A percentile compares a stretch with the other conserved stretches of the same genome.
Evolutionary conservation across 2,329 filamentous ascomycete genomes (phyloP).

Genomic region (Dactylonectria estremocensis): DNA sequence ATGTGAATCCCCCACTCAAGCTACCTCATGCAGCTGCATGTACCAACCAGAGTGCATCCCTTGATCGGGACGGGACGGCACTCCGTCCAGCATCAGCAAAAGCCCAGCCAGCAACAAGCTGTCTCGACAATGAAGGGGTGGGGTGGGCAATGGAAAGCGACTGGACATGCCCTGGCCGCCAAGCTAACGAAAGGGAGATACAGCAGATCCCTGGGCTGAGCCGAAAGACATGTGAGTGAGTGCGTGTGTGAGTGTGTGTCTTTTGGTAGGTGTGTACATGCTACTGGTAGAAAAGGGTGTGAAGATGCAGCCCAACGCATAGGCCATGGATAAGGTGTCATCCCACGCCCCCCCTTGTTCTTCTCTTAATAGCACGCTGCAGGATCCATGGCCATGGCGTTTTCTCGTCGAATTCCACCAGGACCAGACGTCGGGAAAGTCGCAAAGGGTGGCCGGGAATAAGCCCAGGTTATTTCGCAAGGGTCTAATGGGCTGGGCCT

Average conservation of each 20-base stretch:
- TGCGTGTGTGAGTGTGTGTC: not conserved
- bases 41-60: conserved; percentile 14
- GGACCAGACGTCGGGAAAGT: not conserved
- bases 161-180: conserved; percentile 6
- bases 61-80: conserved; percentile 44
- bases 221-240: conserved; percentile 5
- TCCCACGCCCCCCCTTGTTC: conserved; percentile 10
- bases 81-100: too few species aligned
- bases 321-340: not conserved
- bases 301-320: not conserved
- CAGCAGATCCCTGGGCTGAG: conserved; percentile 2
- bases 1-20: conserved; percentile 11
- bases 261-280: not conserved
- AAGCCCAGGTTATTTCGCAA: not conserved
- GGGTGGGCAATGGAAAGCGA: conserved; percentile 4
- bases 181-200: not conserved
- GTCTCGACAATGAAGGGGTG: conserved; percentile 4
- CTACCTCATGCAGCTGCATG: not conserved
- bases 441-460: not conserved
- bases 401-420: not conserved
- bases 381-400: conserved; percentile 29
- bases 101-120: conserved; percentile 6
- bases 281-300: not conserved
- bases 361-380: not conserved
- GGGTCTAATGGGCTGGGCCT: not conserved